These are phyloP conservation scores for Aspergillus pseudoterreus DNA, from an alignment of 2,329 filamentous ascomycete species.

Conservation along the genomic window DNA sequence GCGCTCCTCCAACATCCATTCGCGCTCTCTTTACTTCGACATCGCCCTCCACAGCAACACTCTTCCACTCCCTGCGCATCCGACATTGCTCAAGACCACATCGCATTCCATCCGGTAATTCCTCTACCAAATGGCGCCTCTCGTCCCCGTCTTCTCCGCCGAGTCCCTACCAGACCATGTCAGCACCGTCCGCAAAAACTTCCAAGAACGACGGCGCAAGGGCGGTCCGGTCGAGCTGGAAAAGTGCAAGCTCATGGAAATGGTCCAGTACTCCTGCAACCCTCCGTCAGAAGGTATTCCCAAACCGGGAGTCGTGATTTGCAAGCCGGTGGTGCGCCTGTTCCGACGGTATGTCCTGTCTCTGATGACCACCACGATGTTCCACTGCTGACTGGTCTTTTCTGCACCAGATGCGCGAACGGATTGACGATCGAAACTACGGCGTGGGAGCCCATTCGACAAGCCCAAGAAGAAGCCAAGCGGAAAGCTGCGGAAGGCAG, in stretches of 20 bases:
- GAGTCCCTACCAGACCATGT: slow-evolving; percentile 50
- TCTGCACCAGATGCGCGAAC: slow-evolving; percentile 40
- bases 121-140: slow-evolving; percentile 52
- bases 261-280: slow-evolving; percentile 62
- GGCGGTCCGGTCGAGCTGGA: slow-evolving; percentile 48
- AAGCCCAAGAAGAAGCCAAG: slow-evolving; percentile 33
- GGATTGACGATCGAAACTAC: slow-evolving; percentile 61
- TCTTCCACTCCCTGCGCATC: background rate
- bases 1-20: background rate
- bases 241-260: slow-evolving; percentile 55
- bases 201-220: slow-evolving; percentile 52
- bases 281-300: slow-evolving; percentile 43
- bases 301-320: slow-evolving; percentile 45
- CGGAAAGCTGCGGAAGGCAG: slow-evolving; percentile 14
- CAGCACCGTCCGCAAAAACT: slow-evolving; percentile 43
- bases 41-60: background rate
- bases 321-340: slow-evolving; percentile 55
- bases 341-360: slow-evolving; percentile 52
- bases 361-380: background rate
- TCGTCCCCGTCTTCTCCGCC: slow-evolving; percentile 51
- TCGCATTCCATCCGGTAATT: background rate
- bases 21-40: background rate
- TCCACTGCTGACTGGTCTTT: slow-evolving; percentile 9
- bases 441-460: slow-evolving; percentile 49
- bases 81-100: background rate